A percentile compares a stretch with the other conserved stretches of the same genome.
Conservation (phyloP, 2,329 filamentous ascomycete genomes). For the Didymellaceae sp. region DNA sequence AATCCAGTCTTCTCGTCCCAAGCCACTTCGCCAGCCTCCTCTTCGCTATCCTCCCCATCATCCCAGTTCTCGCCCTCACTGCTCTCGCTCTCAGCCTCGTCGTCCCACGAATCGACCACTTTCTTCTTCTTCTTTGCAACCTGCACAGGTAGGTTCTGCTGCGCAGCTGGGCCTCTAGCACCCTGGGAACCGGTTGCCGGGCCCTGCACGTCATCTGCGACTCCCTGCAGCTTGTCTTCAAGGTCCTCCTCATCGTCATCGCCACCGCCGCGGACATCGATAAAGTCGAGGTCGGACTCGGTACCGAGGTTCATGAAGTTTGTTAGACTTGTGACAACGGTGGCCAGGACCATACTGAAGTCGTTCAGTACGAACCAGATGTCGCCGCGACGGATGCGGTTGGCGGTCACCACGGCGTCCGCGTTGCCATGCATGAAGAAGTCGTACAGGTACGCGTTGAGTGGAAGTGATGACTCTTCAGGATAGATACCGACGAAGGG, state of each 20-base stretch:
- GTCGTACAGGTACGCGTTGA: constrained; percentile 75
- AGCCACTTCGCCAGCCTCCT: constrained; percentile 40
- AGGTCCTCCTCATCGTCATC: constrained; percentile 58
- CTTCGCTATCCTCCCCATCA: constrained; percentile 32
- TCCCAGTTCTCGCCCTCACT: constrained; percentile 46
- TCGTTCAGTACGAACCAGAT: constrained; percentile 77
- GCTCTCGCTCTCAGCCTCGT: constrained; percentile 45
- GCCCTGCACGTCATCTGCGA: constrained; percentile 24
- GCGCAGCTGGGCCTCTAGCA: constrained; percentile 29
- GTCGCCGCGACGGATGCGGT: constrained; percentile 69
- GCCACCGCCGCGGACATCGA: constrained; percentile 59
- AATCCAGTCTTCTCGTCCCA: constrained; percentile 58
- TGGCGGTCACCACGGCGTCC: constrained; percentile 65
- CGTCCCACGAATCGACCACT: constrained; percentile 51
- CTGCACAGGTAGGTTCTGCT: constrained; percentile 40
- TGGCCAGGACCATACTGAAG: constrained; percentile 69
- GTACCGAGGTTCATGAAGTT: constrained; percentile 61
- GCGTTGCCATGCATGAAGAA: constrained; percentile 78
- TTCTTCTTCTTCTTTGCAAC: constrained; percentile 49
- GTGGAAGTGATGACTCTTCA: constrained; percentile 59
- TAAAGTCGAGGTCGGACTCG: constrained; percentile 56
- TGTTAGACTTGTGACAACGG: constrained; percentile 71
- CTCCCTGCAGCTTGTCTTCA: constrained; percentile 49
- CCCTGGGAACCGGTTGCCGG: constrained; percentile 32
- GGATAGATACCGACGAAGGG: constrained; percentile 70